phyloP scores from a whole-genome alignment of 306 rosid genomes.

The Vigna hirtella region DNA sequence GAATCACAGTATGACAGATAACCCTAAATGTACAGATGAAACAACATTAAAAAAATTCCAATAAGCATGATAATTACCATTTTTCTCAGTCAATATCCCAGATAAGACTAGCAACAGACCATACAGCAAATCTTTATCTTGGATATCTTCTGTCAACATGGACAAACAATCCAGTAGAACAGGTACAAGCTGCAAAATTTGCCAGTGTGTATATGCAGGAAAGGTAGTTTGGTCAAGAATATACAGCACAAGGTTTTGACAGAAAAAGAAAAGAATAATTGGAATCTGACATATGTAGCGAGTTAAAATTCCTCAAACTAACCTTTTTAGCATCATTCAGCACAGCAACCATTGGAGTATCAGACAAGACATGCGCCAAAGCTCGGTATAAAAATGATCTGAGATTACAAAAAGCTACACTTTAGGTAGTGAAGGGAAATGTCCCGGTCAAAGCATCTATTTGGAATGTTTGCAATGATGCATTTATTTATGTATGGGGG shows the following conservation, averaged over 20 bases:
- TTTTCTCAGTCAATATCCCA: conserved; percentile 81
- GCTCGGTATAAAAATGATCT: conserved; percentile 77
- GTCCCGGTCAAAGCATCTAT: conserved; percentile 35
- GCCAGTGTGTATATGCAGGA: conserved; percentile 14
- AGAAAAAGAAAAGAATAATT: conserved; percentile 1
- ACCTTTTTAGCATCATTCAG: conserved; percentile 85
- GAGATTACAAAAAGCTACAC: conserved; percentile 46
- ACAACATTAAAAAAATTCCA: conserved; percentile 26
- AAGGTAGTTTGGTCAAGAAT: conserved; percentile 37
- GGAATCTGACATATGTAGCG: neutral
- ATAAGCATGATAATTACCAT: conserved; percentile 59
- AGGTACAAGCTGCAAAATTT: conserved; percentile 80
- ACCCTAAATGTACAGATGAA: conserved; percentile 19
- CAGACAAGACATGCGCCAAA: conserved; percentile 70
- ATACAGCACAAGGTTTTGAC: conserved; percentile 22
- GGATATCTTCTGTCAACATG: conserved; percentile 62
- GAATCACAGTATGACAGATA: conserved; percentile 15
- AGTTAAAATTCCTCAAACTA: conserved; percentile 45
- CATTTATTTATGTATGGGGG: neutral
- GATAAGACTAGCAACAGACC: conserved; percentile 85
- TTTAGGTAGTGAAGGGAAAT: conserved; percentile 28
- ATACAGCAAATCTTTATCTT: conserved; percentile 74
- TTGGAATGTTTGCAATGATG: conserved; percentile 22
- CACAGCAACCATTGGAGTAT: conserved; percentile 74
- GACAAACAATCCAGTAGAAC: conserved; percentile 77